These are phyloP conservation scores for Rhodotorula sp. DNA, from an alignment of 1,284 basidiomycete genomes.

Conservation along the genomic window DNA sequence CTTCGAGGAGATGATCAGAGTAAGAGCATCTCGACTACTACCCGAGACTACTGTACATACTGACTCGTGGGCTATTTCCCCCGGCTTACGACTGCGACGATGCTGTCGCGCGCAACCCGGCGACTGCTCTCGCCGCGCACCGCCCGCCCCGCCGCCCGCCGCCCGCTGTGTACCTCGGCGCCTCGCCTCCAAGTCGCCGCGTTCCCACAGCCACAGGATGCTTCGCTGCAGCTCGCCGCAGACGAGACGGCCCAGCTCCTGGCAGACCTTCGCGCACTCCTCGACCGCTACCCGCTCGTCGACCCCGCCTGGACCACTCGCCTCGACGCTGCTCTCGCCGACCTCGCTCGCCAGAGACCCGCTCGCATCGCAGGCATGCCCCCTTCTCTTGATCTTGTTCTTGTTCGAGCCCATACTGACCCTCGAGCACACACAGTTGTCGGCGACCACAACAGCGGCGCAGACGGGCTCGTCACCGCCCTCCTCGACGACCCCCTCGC, in stretches of 20 bases:
- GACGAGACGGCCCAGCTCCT: slow-evolving; percentile 9
- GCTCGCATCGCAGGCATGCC: not conserved
- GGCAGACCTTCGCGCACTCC: not conserved
- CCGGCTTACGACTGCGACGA: too few relatives aligned
- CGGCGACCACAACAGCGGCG: slow-evolving; percentile 24
- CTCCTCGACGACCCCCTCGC: slow-evolving; percentile 40
- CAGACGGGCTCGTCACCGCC: slow-evolving; percentile 18
- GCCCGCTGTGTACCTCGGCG: not conserved
- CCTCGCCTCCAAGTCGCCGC: not conserved
- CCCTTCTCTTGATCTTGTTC: not conserved
- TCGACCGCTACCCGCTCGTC: slow-evolving; percentile 22
- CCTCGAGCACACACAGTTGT: slow-evolving; percentile 14
- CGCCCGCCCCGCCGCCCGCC: too few relatives aligned
- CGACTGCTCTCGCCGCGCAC: too few relatives aligned
- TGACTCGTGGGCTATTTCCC: too few relatives aligned
- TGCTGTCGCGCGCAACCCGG: too few relatives aligned
- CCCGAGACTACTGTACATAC: too few relatives aligned
- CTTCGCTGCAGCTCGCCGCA: not conserved
- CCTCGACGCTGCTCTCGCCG: slow-evolving; percentile 15
- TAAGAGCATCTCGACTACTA: too few relatives aligned
- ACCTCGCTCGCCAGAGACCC: slow-evolving; percentile 4
- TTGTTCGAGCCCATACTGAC: not conserved
- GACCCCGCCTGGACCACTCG: slow-evolving; percentile 17
- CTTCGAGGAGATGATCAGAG: not conserved
- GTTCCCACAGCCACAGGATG: not conserved